Conservation (phyloP, 306 rosid species). For the Cyamopsis tetragonoloba region DNA sequence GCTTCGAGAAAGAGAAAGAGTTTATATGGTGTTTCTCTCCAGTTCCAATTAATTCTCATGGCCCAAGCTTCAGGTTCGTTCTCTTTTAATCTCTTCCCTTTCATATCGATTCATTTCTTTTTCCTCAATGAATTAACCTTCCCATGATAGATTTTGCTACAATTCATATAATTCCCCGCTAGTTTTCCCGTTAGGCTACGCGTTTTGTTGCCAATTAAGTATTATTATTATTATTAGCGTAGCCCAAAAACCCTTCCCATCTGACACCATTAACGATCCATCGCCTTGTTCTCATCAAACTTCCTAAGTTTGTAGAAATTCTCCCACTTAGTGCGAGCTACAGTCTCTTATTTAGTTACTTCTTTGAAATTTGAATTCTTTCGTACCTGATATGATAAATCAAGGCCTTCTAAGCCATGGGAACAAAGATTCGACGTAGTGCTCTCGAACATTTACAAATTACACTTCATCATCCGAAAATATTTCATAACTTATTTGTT, state of each 20-base stretch:
- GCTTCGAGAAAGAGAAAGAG: too few relatives aligned
- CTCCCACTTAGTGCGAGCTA: background rate
- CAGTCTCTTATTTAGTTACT: background rate
- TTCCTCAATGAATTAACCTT: background rate
- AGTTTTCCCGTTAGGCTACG: background rate
- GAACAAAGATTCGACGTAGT: background rate
- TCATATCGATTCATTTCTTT: background rate
- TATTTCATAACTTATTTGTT: conserved; percentile 1
- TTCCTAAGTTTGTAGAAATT: background rate
- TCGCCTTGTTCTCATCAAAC: background rate
- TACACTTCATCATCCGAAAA: background rate
- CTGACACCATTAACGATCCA: background rate
- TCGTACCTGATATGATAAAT: background rate
- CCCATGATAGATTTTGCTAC: background rate
- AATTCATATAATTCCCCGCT: background rate
- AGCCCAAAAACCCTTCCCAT: background rate
- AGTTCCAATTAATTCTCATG: conserved; percentile 15
- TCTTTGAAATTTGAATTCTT: too few relatives aligned
- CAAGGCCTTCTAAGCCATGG: background rate
- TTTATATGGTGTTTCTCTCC: background rate
- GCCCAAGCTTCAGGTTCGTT: conserved; percentile 20
- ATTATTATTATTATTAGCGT: too few relatives aligned
- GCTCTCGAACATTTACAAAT: background rate
- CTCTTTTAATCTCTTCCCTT: too few relatives aligned
- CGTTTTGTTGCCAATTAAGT: background rate